Evolutionary conservation across 257 asterid genomes (phyloP).

Genomic region (Nicotiana otophora): DNA sequence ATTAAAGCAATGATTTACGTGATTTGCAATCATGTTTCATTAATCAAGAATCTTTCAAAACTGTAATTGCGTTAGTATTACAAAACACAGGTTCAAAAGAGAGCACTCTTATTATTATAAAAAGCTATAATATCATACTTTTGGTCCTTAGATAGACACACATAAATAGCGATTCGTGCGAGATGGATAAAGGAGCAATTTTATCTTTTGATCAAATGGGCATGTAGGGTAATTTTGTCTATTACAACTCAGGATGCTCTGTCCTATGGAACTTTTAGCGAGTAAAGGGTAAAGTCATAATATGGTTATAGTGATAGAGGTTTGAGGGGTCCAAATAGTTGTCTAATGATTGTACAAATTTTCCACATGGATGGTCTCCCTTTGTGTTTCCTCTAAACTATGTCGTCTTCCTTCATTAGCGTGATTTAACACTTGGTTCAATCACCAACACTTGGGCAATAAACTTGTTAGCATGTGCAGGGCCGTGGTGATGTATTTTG

Average conservation of each 20-base stretch:
- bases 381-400: slow-evolving; percentile 11
- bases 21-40: not conserved
- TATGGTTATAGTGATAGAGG: not conserved
- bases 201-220: not conserved
- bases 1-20: not conserved
- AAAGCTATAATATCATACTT: not conserved
- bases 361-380: slow-evolving; percentile 47
- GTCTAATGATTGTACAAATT: slow-evolving; percentile 20
- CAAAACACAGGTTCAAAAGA: not conserved
- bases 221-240: not conserved
- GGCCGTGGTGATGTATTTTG: not conserved
- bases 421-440: slow-evolving; percentile 1
- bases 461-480: not conserved
- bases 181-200: not conserved
- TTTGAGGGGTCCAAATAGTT: slow-evolving; percentile 3
- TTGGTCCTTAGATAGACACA: not conserved
- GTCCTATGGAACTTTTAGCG: slow-evolving; percentile 4
- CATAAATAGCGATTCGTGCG: not conserved
- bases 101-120: not conserved
- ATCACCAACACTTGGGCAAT: not conserved
- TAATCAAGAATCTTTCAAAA: not conserved
- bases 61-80: not conserved
- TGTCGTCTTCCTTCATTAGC: slow-evolving; percentile 14
- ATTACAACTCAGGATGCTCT: slow-evolving; percentile 19
- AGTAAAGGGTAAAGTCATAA: slow-evolving; percentile 9